A percentile compares a stretch with the other conserved stretches of the same genome.
Evolutionary conservation across 176 grass and related monocot genomes (phyloP).

Genomic region (Poa pratensis): DNA sequence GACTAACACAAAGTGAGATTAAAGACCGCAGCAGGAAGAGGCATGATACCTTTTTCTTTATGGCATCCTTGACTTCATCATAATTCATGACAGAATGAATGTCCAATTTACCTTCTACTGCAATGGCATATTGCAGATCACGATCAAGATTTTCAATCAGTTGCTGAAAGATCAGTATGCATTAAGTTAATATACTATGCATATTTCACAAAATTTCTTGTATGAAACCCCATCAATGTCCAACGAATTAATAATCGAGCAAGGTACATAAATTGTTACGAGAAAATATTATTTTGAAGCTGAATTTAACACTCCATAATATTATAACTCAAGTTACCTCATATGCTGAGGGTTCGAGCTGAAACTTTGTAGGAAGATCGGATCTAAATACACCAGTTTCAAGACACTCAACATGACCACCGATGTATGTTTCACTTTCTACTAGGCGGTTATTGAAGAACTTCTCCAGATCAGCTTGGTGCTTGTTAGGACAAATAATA

Average conservation of each 20-base stretch:
- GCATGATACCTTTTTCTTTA: slow-evolving; percentile 78
- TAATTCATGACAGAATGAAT: slow-evolving; percentile 87
- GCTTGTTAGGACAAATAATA: slow-evolving; percentile 98
- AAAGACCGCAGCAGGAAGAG: slow-evolving; percentile 27
- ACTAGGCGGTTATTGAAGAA: slow-evolving; percentile 90
- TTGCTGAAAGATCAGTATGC: slow-evolving; percentile 64
- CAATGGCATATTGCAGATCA: slow-evolving; percentile 92
- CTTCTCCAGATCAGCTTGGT: slow-evolving; percentile 87
- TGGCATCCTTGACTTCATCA: slow-evolving; percentile 95
- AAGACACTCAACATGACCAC: slow-evolving; percentile 98
- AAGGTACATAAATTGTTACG: slow-evolving; percentile 8
- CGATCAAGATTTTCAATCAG: slow-evolving; percentile 93
- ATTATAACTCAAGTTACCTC: slow-evolving; percentile 63
- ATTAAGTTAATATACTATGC: slow-evolving; percentile 40
- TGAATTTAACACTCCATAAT: slow-evolving; percentile 22
- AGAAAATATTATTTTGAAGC: background rate
- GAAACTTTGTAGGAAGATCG: slow-evolving; percentile 97
- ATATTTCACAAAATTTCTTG: slow-evolving; percentile 13
- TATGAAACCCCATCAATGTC: slow-evolving; percentile 3
- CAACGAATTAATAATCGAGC: slow-evolving; percentile 41
- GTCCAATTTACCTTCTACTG: slow-evolving; percentile 92
- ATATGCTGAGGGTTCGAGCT: slow-evolving; percentile 78
- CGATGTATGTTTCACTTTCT: slow-evolving; percentile 99
- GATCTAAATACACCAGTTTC: slow-evolving; percentile 99
- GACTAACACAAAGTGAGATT: slow-evolving; percentile 23